Evolutionary conservation across 305 asterid genomes (phyloP).

Genomic region (Fraxinus greggii): DNA sequence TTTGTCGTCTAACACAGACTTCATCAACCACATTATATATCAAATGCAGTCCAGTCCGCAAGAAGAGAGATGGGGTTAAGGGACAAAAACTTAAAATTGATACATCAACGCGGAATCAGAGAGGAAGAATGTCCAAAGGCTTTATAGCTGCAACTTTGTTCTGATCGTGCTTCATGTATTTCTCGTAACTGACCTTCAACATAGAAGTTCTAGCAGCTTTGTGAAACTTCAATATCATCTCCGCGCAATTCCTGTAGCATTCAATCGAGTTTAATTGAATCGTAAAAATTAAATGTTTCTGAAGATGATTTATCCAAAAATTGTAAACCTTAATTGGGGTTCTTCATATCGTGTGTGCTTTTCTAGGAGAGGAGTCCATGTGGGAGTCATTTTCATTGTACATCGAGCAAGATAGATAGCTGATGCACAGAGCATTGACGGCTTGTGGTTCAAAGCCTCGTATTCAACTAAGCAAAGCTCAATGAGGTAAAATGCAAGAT

Average conservation of each 20-base stretch:
- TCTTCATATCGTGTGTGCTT: conserved; percentile 65
- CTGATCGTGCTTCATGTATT: conserved; percentile 47
- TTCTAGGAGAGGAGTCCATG: conserved; percentile 75
- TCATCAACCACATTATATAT: not conserved
- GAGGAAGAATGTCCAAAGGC: conserved; percentile 66
- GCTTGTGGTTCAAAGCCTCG: conserved; percentile 82
- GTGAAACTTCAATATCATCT: conserved; percentile 78
- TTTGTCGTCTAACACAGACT: not conserved
- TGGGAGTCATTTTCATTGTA: conserved; percentile 59
- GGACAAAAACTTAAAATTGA: not conserved
- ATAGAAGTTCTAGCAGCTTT: conserved; percentile 63
- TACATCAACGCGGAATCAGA: conserved; percentile 16
- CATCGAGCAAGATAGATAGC: conserved; percentile 88
- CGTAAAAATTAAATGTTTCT: not conserved
- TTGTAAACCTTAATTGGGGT: conserved; percentile 65
- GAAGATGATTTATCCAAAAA: conserved; percentile 1
- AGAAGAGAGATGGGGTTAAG: not conserved
- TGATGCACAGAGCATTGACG: conserved; percentile 88
- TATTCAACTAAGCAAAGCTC: conserved; percentile 87
- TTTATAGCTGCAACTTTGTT: conserved; percentile 56
- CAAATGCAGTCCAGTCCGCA: not conserved
- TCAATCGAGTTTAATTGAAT: conserved; percentile 15
- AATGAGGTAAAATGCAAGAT: conserved; percentile 83
- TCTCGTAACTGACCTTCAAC: conserved; percentile 64
- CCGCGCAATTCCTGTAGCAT: conserved; percentile 61